These are phyloP conservation scores for Fraxinus quadrangulata DNA, from an alignment of 257 asterid species.

Conservation along the genomic window DNA sequence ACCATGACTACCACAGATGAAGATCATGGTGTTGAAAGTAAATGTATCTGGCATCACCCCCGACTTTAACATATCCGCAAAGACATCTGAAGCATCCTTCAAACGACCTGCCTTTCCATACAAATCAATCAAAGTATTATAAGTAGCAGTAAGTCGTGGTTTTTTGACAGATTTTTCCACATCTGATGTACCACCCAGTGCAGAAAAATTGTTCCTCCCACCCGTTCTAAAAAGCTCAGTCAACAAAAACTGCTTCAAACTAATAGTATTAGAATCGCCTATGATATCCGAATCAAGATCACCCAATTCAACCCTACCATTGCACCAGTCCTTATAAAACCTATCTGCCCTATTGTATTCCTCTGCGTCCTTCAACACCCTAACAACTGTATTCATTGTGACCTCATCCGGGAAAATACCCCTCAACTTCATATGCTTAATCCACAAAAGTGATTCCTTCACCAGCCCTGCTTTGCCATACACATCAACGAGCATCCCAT, in stretches of 20 bases:
- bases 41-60: constrained; percentile 73
- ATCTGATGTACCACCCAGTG: constrained; percentile 26
- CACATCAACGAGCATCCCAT: constrained; percentile 92
- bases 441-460: constrained; percentile 86
- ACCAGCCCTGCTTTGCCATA: constrained; percentile 90
- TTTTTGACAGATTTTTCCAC: constrained; percentile 43
- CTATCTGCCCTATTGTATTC: constrained; percentile 69
- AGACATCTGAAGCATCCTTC: constrained; percentile 76
- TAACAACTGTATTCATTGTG: constrained; percentile 83
- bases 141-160: constrained; percentile 71
- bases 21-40: constrained; percentile 91
- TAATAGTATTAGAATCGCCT: constrained; percentile 57
- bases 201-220: constrained; percentile 44
- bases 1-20: constrained; percentile 77
- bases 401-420: constrained; percentile 90
- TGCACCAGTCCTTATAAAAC: constrained; percentile 80
- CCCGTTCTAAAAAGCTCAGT: constrained; percentile 86
- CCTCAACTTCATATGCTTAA: constrained; percentile 81
- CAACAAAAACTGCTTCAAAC: constrained; percentile 73
- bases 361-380: constrained; percentile 81
- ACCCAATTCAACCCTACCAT: constrained; percentile 66
- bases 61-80: constrained; percentile 74
- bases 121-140: constrained; percentile 85
- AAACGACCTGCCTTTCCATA: constrained; percentile 88
- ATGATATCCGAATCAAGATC: constrained; percentile 66